phyloP scores from a whole-genome alignment of 805 yeast species.

The Metschnikowia bowlesiae region DNA sequence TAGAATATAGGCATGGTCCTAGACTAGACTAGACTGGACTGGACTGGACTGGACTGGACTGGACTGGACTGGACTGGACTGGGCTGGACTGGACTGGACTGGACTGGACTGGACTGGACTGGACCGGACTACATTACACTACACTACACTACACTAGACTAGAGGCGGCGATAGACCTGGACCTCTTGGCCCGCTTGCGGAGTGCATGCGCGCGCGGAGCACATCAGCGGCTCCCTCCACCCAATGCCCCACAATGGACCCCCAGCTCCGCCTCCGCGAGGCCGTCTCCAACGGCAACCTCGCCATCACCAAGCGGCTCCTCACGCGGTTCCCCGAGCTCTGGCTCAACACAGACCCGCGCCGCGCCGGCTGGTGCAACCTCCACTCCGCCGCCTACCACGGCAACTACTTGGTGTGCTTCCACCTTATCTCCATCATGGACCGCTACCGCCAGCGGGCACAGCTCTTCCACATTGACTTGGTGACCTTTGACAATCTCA shows the following conservation, averaged over 20 bases:
- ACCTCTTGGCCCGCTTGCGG: background rate
- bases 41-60: too few relatives aligned
- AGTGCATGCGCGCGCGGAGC: background rate
- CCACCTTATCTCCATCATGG: conserved; percentile 45
- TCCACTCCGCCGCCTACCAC: conserved; percentile 75
- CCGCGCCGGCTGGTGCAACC: conserved; percentile 72
- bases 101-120: too few relatives aligned
- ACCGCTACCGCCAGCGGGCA: conserved; percentile 18
- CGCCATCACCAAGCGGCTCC: conserved; percentile 57
- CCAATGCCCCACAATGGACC: conserved; percentile 1
- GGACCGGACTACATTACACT: too few relatives aligned
- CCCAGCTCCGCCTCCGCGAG: conserved; percentile 49
- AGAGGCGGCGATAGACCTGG: too few relatives aligned
- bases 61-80: too few relatives aligned
- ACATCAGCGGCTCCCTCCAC: background rate
- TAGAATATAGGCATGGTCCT: too few relatives aligned
- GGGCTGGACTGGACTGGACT: too few relatives aligned
- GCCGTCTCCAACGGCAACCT: conserved; percentile 63
- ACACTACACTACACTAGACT: too few relatives aligned
- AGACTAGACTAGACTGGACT: too few relatives aligned
- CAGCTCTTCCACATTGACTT: conserved; percentile 23
- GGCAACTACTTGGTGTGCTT: conserved; percentile 70
- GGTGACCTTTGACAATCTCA: conserved; percentile 50
- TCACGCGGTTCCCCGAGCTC: conserved; percentile 65
- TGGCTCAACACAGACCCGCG: conserved; percentile 62